Percentiles rank a stretch among this genome's conserved stretches.
These are phyloP conservation scores for Puccinia polysora DNA, from an alignment of 1,284 basidiomycete species.

Conservation along the genomic window DNA sequence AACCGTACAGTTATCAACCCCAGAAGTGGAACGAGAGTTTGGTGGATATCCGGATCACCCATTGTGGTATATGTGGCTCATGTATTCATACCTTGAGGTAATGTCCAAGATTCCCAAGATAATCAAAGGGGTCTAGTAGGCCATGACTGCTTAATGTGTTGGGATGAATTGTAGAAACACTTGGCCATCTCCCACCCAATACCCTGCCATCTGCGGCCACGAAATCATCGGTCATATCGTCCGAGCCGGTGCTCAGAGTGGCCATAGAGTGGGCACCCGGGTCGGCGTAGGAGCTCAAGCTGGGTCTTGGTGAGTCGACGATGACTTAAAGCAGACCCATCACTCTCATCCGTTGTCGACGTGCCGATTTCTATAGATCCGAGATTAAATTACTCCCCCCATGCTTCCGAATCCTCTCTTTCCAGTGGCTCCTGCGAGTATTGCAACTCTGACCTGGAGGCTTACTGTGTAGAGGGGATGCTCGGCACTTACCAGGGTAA, in stretches of 20 bases:
- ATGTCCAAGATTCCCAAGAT: neutral
- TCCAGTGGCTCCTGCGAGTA: slow-evolving; percentile 22
- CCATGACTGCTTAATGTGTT: too few relatives aligned
- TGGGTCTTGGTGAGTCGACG: slow-evolving; percentile 28
- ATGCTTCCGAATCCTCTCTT: neutral
- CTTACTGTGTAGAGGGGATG: slow-evolving; percentile 23
- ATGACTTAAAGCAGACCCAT: too few relatives aligned
- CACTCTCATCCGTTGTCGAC: too few relatives aligned
- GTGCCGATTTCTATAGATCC: too few relatives aligned
- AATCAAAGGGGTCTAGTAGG: too few relatives aligned
- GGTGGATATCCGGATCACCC: slow-evolving; percentile 29
- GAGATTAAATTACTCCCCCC: too few relatives aligned
- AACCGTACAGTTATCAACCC: slow-evolving; percentile 5
- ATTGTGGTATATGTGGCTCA: slow-evolving; percentile 38
- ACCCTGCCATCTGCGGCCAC: slow-evolving; percentile 36
- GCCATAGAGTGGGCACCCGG: slow-evolving; percentile 13
- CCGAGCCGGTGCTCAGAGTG: slow-evolving; percentile 23
- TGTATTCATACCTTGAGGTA: slow-evolving; percentile 36
- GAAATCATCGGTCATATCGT: slow-evolving; percentile 36
- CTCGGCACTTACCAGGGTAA: slow-evolving; percentile 35
- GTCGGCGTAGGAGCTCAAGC: slow-evolving; percentile 38
- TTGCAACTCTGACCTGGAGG: slow-evolving; percentile 21
- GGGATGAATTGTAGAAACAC: slow-evolving; percentile 21
- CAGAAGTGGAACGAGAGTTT: slow-evolving; percentile 31
- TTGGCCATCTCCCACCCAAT: slow-evolving; percentile 29